These are phyloP conservation scores for Pisolithus marmoratus DNA, from an alignment of 768 basidiomycete species.

Conservation along the genomic window DNA sequence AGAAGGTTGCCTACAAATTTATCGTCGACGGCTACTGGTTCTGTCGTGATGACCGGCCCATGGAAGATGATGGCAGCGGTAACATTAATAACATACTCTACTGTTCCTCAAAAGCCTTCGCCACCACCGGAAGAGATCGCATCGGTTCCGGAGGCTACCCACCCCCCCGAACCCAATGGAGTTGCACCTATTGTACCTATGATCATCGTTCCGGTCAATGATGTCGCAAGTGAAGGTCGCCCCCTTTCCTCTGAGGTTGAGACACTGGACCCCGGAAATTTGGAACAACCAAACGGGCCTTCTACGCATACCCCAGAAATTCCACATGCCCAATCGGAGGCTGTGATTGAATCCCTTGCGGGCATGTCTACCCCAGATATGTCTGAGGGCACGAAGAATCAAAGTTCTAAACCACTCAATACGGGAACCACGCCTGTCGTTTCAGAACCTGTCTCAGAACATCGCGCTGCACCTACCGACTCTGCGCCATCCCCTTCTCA, in stretches of 20 bases:
- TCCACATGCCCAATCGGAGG: slow-evolving; percentile 1
- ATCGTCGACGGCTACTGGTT: slow-evolving; percentile 72
- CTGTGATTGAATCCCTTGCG: background rate
- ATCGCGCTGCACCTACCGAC: background rate
- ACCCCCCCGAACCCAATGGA: slow-evolving; percentile 1
- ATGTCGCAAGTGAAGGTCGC: slow-evolving; percentile 27
- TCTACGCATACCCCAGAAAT: slow-evolving; percentile 18
- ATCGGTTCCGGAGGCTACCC: slow-evolving; percentile 1
- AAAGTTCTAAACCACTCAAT: too few relatives aligned
- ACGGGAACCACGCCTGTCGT: too few relatives aligned
- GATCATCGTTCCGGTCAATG: slow-evolving; percentile 37
- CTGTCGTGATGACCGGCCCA: slow-evolving; percentile 46
- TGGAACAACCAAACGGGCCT: slow-evolving; percentile 1
- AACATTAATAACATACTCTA: slow-evolving; percentile 67
- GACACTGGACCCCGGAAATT: background rate
- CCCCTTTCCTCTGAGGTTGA: slow-evolving; percentile 5
- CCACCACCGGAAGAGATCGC: slow-evolving; percentile 3
- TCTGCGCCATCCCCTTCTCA: background rate
- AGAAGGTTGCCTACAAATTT: slow-evolving; percentile 70
- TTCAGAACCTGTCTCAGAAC: too few relatives aligned
- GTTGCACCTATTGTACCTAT: slow-evolving; percentile 32
- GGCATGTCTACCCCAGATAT: too few relatives aligned
- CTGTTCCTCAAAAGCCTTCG: slow-evolving; percentile 43
- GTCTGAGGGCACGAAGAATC: too few relatives aligned
- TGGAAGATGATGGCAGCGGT: slow-evolving; percentile 55